Evolutionary conservation across 805 yeast genomes (phyloP), one percentile per base, ranked within the genome.

Genomic region (Myxozyma lipomycoides): DNA sequence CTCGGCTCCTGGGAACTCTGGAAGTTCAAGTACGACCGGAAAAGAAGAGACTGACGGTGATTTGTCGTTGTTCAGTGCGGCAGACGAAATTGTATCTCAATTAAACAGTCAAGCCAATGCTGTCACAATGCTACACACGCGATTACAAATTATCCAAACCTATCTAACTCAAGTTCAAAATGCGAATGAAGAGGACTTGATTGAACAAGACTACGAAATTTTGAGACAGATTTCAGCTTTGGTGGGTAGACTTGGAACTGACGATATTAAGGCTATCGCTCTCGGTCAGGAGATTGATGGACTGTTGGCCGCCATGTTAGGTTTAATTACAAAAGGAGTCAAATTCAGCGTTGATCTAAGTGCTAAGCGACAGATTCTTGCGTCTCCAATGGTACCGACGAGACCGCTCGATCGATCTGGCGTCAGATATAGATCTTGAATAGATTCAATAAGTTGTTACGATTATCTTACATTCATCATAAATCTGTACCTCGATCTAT

Each of bases 281-380:
- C 49, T 39, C 34, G 59, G 53, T 9, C 61, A 55, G 48, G 56
- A 64, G 39, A 44, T 63, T 23, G 55, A 58, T 22, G 64, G 59
- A 15, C 52, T 64, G n/a, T 44, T 59, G 15, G 61, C 63, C 2
- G 58, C 51, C 2, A 39, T 64, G 28, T 28, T 60, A 34, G 62
- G 65, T 2, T 43, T 63, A 30, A 56, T 63, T 25, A 62, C 61
- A 26, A 59, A 55, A 36, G 64, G 63, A 9, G 47, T 43, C 17
- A 52, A 48, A 30, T 32, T 51, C n/a, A 52, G 56, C n/a, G 43
- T 49, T 12, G 61, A 57, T 22, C 32, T 61, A 38, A 43, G 45
- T n/a, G 43, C 46, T 22, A 61, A 61, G 46, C 47, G 56, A 28
- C 56, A 46, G 32, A 26, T 40, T 5, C 22, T 45, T 18, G 51